Evolutionary conservation across 441 rosid genomes (phyloP).

Genomic region (Erysimum cheiri): DNA sequence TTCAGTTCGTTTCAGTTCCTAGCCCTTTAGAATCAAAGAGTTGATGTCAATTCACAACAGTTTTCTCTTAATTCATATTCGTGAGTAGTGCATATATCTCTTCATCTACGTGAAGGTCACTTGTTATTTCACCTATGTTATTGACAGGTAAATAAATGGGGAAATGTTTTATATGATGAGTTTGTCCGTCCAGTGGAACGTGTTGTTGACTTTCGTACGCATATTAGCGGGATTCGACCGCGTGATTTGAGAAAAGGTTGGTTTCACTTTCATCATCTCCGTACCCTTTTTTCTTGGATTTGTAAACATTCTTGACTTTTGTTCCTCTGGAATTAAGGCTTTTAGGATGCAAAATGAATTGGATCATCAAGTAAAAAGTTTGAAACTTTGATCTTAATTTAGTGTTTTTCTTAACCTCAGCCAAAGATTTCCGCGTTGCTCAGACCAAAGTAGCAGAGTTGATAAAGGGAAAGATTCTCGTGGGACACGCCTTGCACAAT

Average conservation of each 20-base stretch:
- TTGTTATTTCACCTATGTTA: conserved; percentile 32
- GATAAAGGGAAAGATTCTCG: conserved; percentile 80
- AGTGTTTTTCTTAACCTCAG: conserved; percentile 50
- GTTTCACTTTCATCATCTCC: conserved; percentile 26
- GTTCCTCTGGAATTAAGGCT: not conserved
- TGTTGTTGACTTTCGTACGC: conserved; percentile 87
- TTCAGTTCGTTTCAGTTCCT: not conserved
- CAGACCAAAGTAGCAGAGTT: conserved; percentile 90
- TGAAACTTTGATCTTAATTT: conserved; percentile 1
- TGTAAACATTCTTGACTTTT: conserved; percentile 7
- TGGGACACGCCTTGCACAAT: too few species aligned
- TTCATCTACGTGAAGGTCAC: conserved; percentile 12
- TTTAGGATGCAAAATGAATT: conserved; percentile 1
- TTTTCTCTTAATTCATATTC: conserved; percentile 1
- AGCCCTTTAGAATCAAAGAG: not conserved
- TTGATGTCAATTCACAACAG: not conserved
- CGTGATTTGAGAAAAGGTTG: conserved; percentile 82
- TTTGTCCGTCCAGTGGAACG: conserved; percentile 91
- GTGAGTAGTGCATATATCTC: conserved; percentile 6
- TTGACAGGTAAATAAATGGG: conserved; percentile 90
- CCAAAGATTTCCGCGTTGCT: conserved; percentile 74
- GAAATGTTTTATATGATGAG: conserved; percentile 85
- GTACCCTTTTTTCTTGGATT: conserved; percentile 12
- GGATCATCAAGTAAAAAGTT: not conserved
- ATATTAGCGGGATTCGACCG: conserved; percentile 90